Evolutionary conservation across 345 rosid species (phyloP), one percentile per base, ranked within the genome.

Genomic region (Iberis pinnata): DNA sequence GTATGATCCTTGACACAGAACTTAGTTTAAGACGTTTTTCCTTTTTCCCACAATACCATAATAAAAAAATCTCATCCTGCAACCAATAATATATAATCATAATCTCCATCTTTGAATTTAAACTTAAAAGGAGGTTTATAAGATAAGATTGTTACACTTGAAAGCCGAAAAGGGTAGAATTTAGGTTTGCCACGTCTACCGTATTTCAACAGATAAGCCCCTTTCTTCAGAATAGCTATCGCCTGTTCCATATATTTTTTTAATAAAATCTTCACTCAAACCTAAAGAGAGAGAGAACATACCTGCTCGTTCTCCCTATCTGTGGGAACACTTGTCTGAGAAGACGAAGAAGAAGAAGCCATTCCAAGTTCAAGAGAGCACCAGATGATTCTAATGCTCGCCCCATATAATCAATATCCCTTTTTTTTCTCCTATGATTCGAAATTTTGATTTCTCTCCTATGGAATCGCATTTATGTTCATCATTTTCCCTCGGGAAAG

Each of bases 141-240:
- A 18, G 18, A 24, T 12, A 31, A 47, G 9, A 4, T 49, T 7
- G 25, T 51, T 78, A 85, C 85, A 43, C 65, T 74, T 4, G 90
- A 86, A 55, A 86, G 87, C 15, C 81, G 78, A 64, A 29, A 88
- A 27, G 97, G 98, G 66, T 95, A 92, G 75, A 83, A 88, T 76
- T 92, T 92, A 49, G 98, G 98, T 70, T 85, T 92, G 47, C 98
- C 98, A 54, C 98, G 77, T 75, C 97, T 81, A 67, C 98, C 97
- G 67, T 92, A 92, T 73, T 92, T 92, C 13, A 92, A 90, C 76
- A 92, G 76, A 79, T 50, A 85, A 37, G 98, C 90, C 45, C 98
- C 98, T 49, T 88, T 92, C 73, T 88, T 92, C 9, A 92, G 68
- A 35, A 97, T 94, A 60, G 95, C 88, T 62, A 85, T 88, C 58